Evolutionary conservation across 2,329 filamentous ascomycete species (phyloP).

Genomic region (Hymenoscyphus occultus): DNA sequence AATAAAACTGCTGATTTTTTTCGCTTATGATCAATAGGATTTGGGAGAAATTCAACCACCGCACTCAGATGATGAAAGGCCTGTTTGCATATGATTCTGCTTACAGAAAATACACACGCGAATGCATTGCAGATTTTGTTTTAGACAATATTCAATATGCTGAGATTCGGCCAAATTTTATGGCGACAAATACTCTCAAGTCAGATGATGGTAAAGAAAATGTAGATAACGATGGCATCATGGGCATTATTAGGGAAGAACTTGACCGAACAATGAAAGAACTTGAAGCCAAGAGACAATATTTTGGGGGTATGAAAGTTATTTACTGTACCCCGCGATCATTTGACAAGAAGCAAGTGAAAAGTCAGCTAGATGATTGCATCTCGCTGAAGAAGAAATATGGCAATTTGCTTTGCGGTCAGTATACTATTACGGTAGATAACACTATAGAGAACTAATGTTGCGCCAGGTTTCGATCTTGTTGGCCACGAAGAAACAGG

Average conservation of each 20-base stretch:
- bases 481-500: constrained; percentile 64
- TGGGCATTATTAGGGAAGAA: constrained; percentile 57
- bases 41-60: constrained; percentile 63
- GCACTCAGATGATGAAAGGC: constrained; percentile 71
- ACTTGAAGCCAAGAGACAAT: constrained; percentile 39
- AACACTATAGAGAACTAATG: constrained; percentile 14
- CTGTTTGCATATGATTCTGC: constrained; percentile 65
- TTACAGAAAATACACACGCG: constrained; percentile 58
- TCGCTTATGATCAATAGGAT: constrained; percentile 38
- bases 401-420: constrained; percentile 61
- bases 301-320: constrained; percentile 65
- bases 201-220: constrained; percentile 51
- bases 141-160: constrained; percentile 67
- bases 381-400: constrained; percentile 56
- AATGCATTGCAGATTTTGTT: constrained; percentile 60
- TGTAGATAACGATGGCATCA: constrained; percentile 56
- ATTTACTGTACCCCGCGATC: constrained; percentile 69
- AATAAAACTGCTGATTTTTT: background rate
- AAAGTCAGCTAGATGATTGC: constrained; percentile 57
- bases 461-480: constrained; percentile 59
- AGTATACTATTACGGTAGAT: constrained; percentile 27
- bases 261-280: constrained; percentile 47
- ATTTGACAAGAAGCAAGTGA: constrained; percentile 48
- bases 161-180: constrained; percentile 68
- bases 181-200: constrained; percentile 60